Base-by-base conservation (phyloP, 768 basidiomycete species). In the Myochromella boudieri region DNA sequence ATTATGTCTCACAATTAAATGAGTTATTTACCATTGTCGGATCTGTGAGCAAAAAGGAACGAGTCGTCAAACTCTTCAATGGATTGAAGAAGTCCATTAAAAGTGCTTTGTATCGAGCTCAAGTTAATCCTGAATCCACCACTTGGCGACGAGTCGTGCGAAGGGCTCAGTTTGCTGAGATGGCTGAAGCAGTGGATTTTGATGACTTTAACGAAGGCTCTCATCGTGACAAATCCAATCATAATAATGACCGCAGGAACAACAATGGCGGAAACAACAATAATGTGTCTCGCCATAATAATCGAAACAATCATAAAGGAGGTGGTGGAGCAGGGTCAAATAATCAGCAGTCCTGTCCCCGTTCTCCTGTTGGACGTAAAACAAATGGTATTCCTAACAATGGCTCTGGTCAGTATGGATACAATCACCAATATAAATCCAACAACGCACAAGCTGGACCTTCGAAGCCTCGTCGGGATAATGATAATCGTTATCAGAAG, bases 1-100 rank as follows among this genome's bases (percentile, higher is more conserved):
- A 62, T 1, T 72, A 63, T 43, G 55, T 66, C 0, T 59, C 64
- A 2, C 60, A 68, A 31, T 49, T 74, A 0, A 53, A 60, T 3
- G 60, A 59, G 8, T 33, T 72, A 1, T 65, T 58, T 34, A 55
- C 54, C 1, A 59, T 60, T 2, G 62, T 71, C 5, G 67, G 68
- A 0, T 44, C 60, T 1, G 47, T 56, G 0, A 57, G 57, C 1
- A 36, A 59, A 4, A 48, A 43, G 0, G 65, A 69, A 15, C 50
- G 60, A 14, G 62, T 72, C 0, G 54, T 65, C 6, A 64, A 63
- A 31, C 53, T 73, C 0, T 76, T 69, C 63, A 54, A 59, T 14
- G 65, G 69, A 0, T 49, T 73, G 7, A 37, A 40, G 1, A 22
- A 42, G 0, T 43, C 55, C 2, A 61, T 74, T 7, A 63, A 68